Conservation (phyloP, 2,329 filamentous ascomycete genomes). For the Ceratocystis lukuohia region DNA sequence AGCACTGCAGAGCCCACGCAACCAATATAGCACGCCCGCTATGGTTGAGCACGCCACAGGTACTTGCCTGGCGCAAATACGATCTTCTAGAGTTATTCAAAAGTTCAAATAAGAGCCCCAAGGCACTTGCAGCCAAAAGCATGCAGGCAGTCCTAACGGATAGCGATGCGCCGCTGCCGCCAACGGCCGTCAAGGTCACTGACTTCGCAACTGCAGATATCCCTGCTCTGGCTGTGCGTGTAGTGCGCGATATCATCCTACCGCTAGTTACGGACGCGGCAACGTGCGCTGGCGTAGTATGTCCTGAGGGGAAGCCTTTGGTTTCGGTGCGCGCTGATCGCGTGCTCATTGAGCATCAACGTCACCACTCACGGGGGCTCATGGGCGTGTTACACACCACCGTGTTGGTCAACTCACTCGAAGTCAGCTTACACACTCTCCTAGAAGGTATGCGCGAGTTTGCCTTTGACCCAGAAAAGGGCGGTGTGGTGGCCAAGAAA, state of each 20-base stretch:
- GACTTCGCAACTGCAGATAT: slow-evolving; percentile 13
- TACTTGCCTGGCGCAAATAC: slow-evolving; percentile 12
- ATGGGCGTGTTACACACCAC: slow-evolving; percentile 9
- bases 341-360: slow-evolving; percentile 16
- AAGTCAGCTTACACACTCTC: slow-evolving; percentile 11
- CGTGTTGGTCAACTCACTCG: slow-evolving; percentile 10
- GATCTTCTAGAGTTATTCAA: slow-evolving; percentile 9
- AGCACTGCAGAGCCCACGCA: not conserved
- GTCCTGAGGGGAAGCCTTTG: not conserved
- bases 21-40: slow-evolving; percentile 5
- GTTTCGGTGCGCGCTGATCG: not conserved
- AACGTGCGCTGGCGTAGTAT: not conserved
- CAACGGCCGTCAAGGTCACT: not conserved
- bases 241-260: slow-evolving; percentile 11
- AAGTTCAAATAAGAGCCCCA: not conserved
- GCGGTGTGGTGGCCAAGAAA: not conserved
- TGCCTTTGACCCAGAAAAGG: not conserved
- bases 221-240: slow-evolving; percentile 8
- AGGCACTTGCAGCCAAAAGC: not conserved
- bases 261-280: not conserved
- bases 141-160: not conserved
- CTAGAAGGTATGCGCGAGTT: slow-evolving; percentile 6
- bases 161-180: not conserved
- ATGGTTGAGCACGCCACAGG: slow-evolving; percentile 5
- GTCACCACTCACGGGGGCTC: not conserved